phyloP scores from a whole-genome alignment of 768 basidiomycete species.

The Tricholoma terreum region DNA sequence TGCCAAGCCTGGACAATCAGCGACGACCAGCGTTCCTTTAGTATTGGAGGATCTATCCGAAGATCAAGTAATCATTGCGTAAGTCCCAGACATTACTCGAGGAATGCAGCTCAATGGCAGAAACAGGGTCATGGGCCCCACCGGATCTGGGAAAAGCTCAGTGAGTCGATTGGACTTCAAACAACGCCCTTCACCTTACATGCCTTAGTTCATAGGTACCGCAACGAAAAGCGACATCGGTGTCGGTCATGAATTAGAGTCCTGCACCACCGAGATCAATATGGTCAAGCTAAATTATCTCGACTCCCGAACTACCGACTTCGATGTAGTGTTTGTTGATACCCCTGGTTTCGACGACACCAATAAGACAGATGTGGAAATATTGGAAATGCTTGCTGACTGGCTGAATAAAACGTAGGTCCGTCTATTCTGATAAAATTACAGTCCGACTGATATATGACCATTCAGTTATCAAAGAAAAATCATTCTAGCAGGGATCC shows the following conservation, averaged over 20 bases:
- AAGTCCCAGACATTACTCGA: background rate
- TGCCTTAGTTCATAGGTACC: background rate
- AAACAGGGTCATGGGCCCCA: constrained; percentile 1
- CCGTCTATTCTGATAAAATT: background rate
- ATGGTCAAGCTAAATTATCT: constrained; percentile 2
- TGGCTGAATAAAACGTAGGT: constrained; percentile 2
- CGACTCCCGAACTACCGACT: background rate
- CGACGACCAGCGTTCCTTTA: background rate
- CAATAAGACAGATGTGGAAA: background rate
- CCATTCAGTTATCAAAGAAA: constrained; percentile 19
- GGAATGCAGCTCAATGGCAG: background rate
- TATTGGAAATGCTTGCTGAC: constrained; percentile 2
- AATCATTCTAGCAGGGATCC: constrained; percentile 34
- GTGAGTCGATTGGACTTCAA: background rate
- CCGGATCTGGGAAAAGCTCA: constrained; percentile 2
- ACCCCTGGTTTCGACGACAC: constrained; percentile 6
- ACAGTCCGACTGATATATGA: background rate
- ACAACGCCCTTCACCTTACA: background rate
- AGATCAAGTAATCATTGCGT: constrained; percentile 3
- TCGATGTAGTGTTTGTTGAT: constrained; percentile 1
- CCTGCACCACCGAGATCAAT: constrained; percentile 1
- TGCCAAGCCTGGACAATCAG: background rate
- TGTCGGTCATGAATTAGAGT: constrained; percentile 1
- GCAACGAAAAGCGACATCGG: background rate
- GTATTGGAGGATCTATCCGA: background rate